Conservation (phyloP, 2,329 filamentous ascomycete genomes). For the Blastomyces percursus region DNA sequence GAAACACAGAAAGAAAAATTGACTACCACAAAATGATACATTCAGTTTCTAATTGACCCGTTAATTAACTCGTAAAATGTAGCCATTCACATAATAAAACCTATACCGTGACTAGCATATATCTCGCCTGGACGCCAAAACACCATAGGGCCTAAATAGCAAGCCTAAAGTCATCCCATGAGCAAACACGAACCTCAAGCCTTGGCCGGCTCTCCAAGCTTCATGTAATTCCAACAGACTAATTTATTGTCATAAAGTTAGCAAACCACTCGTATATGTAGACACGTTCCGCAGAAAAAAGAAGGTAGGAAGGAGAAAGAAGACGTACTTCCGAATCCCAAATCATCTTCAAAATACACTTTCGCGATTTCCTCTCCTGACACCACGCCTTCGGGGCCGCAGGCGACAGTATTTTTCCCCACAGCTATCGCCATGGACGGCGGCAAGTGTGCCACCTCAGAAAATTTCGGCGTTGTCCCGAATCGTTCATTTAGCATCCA, state of each 20-base stretch:
- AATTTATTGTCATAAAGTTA: neutral
- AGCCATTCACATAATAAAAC: neutral
- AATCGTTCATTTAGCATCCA: constrained; percentile 32
- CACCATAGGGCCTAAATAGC: neutral
- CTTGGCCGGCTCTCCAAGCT: constrained; percentile 7
- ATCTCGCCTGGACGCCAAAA: neutral
- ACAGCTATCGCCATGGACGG: constrained; percentile 59
- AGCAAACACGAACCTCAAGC: neutral
- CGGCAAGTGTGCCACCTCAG: constrained; percentile 42
- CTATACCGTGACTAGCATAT: neutral
- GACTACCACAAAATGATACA: neutral
- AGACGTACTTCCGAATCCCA: constrained; percentile 42
- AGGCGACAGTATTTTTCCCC: constrained; percentile 55
- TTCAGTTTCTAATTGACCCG: neutral
- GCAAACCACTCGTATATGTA: neutral
- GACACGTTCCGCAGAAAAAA: neutral
- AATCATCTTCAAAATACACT: constrained; percentile 53
- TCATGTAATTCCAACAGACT: constrained; percentile 26
- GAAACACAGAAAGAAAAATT: neutral
- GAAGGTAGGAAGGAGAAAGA: neutral
- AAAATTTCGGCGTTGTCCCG: constrained; percentile 34
- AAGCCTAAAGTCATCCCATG: neutral
- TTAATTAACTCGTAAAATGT: neutral
- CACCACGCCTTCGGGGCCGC: constrained; percentile 44
- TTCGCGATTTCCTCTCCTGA: constrained; percentile 52